phyloP scores from a whole-genome alignment of 179 eudicot species.

The Gypsophila paniculata region DNA sequence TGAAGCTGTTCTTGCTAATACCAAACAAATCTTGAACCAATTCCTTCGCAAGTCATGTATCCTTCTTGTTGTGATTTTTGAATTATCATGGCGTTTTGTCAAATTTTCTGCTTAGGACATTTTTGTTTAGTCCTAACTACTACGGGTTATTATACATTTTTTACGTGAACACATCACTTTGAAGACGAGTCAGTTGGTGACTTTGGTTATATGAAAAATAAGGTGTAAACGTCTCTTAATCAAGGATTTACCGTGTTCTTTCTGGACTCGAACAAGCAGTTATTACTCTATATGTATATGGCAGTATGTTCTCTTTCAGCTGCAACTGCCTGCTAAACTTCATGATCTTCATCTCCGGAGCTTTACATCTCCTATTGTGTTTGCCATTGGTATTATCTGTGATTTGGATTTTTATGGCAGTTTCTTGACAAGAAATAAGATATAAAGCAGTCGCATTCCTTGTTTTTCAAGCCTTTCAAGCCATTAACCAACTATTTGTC shows the following conservation, averaged over 20 bases:
- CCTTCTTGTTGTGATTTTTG: constrained; percentile 33
- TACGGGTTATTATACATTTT: not conserved
- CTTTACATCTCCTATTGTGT: not conserved
- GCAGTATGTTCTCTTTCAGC: constrained; percentile 1
- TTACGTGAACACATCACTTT: not conserved
- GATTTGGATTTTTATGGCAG: constrained; percentile 30
- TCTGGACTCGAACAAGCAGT: not conserved
- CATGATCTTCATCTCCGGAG: not conserved
- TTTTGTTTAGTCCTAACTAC: not conserved
- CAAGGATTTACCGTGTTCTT: not conserved
- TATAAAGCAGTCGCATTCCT: constrained; percentile 62
- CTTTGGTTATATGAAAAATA: not conserved
- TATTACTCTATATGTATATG: not conserved
- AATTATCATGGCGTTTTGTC: not conserved
- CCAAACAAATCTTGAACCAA: constrained; percentile 85
- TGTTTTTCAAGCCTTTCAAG: constrained; percentile 70
- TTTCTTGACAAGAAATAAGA: constrained; percentile 56
- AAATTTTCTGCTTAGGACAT: not conserved
- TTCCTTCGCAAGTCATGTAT: constrained; percentile 85
- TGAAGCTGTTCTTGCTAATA: constrained; percentile 88
- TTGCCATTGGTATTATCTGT: constrained; percentile 29
- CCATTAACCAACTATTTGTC: constrained; percentile 63
- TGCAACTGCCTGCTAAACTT: not conserved
- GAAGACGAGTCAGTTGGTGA: not conserved
- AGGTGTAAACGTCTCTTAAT: not conserved